These are phyloP conservation scores for Aspergillus sclerotioniger DNA, from an alignment of 495 filamentous ascomycete species.

Conservation along the genomic window DNA sequence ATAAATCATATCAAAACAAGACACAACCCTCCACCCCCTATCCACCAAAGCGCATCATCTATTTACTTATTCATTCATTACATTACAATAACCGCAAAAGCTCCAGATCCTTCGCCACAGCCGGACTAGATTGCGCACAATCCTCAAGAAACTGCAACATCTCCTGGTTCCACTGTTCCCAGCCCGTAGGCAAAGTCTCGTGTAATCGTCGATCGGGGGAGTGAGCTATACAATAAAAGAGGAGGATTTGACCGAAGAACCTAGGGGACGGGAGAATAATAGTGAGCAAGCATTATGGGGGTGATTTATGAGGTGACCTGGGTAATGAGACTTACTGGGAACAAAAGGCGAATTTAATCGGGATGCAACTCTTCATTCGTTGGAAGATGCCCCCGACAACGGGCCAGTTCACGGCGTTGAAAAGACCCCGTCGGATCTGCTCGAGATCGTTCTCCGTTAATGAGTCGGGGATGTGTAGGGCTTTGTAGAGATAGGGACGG, in stretches of 20 bases:
- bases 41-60: too few species aligned
- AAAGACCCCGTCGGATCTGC: conserved; percentile 42
- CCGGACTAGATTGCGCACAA: conserved; percentile 41
- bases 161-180: conserved; percentile 47
- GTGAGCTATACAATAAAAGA: conserved; percentile 48
- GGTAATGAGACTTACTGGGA: conserved; percentile 36
- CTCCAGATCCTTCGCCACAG: conserved; percentile 46
- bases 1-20: too few species aligned
- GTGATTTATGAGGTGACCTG: neutral
- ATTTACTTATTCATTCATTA: neutral
- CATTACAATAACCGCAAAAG: conserved; percentile 33
- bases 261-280: conserved; percentile 15
- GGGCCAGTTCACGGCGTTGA: conserved; percentile 48
- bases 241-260: conserved; percentile 48
- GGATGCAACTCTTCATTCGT: conserved; percentile 49
- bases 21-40: too few species aligned
- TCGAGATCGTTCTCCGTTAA: conserved; percentile 46
- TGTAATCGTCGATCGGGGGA: conserved; percentile 37
- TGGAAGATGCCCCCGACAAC: conserved; percentile 42
- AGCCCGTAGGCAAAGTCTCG: conserved; percentile 39
- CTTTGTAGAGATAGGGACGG: conserved; percentile 49
- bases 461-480: conserved; percentile 37
- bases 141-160: conserved; percentile 46
- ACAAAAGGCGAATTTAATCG: conserved; percentile 48
- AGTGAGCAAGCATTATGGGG: neutral